Evolutionary conservation across 1,284 basidiomycete species (phyloP).

Genomic region (Cryptococcus neoformans): DNA sequence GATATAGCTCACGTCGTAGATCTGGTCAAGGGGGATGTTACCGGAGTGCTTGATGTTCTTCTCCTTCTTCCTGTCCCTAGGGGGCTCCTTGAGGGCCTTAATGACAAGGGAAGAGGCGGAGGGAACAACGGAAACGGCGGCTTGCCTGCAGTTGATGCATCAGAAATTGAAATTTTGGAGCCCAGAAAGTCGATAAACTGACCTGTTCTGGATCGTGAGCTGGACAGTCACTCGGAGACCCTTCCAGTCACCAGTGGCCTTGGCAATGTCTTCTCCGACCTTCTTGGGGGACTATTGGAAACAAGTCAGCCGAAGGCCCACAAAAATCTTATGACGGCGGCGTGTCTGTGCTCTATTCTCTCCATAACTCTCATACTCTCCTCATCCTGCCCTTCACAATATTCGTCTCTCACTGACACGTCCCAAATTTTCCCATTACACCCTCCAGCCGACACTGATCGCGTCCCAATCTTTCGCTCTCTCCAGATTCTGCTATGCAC

Average conservation of each 20-base stretch:
- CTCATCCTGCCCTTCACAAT: neutral
- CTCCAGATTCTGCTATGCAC: neutral
- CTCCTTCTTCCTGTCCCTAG: conserved; percentile 99
- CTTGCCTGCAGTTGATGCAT: conserved; percentile 58
- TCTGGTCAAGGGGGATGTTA: conserved; percentile 93
- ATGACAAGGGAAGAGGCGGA: conserved; percentile 98
- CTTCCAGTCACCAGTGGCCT: conserved; percentile 98
- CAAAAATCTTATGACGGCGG: neutral
- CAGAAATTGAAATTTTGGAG: neutral
- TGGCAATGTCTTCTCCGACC: conserved; percentile 99
- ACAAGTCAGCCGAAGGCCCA: neutral
- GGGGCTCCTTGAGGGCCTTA: conserved; percentile 97
- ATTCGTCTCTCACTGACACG: neutral
- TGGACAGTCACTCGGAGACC: conserved; percentile 99
- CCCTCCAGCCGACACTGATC: too few species aligned
- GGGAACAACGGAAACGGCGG: conserved; percentile 93
- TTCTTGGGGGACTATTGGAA: conserved; percentile 90
- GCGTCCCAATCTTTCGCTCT: neutral
- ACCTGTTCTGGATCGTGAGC: conserved; percentile 98
- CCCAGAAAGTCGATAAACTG: neutral
- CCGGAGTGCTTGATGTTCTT: conserved; percentile 99
- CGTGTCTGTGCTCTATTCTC: neutral
- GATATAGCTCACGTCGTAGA: conserved; percentile 63
- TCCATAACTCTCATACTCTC: neutral
- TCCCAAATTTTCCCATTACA: too few species aligned